A percentile compares a stretch with the other conserved stretches of the same genome.
phyloP scores from a whole-genome alignment of 257 asterid genomes.

The Solanum sejunctum region DNA sequence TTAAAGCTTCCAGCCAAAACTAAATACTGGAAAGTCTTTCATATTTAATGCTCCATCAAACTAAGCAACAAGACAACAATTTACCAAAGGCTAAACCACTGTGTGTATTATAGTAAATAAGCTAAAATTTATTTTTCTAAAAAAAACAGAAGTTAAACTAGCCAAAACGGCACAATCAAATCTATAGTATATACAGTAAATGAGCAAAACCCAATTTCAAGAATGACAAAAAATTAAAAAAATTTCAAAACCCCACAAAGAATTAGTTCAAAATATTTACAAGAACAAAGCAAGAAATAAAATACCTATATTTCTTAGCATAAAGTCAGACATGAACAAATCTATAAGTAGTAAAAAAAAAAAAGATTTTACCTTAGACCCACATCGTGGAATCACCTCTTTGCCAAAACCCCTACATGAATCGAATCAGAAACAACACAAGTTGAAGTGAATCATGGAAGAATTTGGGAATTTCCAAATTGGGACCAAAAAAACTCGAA shows the following conservation, averaged over 20 bases:
- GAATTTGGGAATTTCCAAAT: constrained; percentile 25
- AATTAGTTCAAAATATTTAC: neutral
- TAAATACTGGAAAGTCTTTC: neutral
- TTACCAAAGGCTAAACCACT: neutral
- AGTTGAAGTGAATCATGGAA: constrained; percentile 16
- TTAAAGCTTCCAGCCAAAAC: neutral
- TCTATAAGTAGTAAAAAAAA: constrained; percentile 7
- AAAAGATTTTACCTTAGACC: constrained; percentile 57
- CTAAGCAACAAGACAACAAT: neutral
- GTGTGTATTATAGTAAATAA: too few species aligned
- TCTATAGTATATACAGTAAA: neutral
- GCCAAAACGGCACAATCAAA: neutral
- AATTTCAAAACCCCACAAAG: neutral
- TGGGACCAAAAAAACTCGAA: too few species aligned
- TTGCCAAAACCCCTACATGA: constrained; percentile 32
- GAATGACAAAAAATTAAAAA: constrained; percentile 1
- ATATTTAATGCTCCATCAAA: neutral
- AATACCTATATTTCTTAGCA: neutral
- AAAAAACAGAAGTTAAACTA: neutral
- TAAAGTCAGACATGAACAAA: constrained; percentile 35
- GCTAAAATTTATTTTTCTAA: too few species aligned
- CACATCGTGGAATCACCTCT: constrained; percentile 49
- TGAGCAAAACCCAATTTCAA: constrained; percentile 15
- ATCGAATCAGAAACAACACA: constrained; percentile 35
- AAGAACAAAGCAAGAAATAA: constrained; percentile 7